A percentile compares a stretch with the other conserved stretches of the same genome.
phyloP scores from a whole-genome alignment of 768 basidiomycete genomes.

The Tremella yokohamensis region DNA sequence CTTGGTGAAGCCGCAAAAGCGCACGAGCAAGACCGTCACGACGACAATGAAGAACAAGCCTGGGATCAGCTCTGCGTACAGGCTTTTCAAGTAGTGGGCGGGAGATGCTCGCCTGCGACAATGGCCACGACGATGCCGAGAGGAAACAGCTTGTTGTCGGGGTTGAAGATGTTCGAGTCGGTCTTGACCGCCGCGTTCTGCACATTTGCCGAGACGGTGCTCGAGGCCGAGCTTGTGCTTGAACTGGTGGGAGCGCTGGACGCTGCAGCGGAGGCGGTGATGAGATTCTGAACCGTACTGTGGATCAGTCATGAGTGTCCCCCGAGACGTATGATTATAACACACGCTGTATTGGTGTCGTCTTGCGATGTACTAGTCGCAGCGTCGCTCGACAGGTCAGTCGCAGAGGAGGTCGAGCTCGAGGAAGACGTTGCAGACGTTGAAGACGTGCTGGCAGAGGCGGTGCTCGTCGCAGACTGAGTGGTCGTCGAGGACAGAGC shows the following conservation, averaged over 20 bases:
- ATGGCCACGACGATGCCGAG: slow-evolving; percentile 20
- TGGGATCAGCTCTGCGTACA: slow-evolving; percentile 6
- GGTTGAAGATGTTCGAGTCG: slow-evolving; percentile 21
- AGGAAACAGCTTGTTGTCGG: slow-evolving; percentile 25
- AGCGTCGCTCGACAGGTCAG: too few relatives aligned
- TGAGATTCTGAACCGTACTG: too few relatives aligned
- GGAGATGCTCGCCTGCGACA: slow-evolving; percentile 16
- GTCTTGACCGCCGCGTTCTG: slow-evolving; percentile 10
- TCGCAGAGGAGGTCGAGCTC: not conserved
- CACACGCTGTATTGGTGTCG: too few relatives aligned
- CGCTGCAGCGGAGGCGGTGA: too few relatives aligned
- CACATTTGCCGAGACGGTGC: too few relatives aligned
- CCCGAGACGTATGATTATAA: too few relatives aligned
- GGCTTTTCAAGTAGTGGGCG: not conserved
- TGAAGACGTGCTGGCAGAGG: not conserved
- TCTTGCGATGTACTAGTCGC: too few relatives aligned
- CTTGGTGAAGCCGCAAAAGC: slow-evolving; percentile 11
- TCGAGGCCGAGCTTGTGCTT: too few relatives aligned
- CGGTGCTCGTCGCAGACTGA: not conserved
- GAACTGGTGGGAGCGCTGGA: too few relatives aligned
- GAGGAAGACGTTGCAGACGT: not conserved
- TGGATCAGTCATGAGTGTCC: too few relatives aligned
- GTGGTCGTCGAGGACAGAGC: slow-evolving; percentile 8
- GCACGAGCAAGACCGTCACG: slow-evolving; percentile 13
- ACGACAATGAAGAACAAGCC: slow-evolving; percentile 18